Evolutionary conservation across 2,329 filamentous ascomycete genomes (phyloP).

Genomic region (Monilinia vaccinii-corymbosi): DNA sequence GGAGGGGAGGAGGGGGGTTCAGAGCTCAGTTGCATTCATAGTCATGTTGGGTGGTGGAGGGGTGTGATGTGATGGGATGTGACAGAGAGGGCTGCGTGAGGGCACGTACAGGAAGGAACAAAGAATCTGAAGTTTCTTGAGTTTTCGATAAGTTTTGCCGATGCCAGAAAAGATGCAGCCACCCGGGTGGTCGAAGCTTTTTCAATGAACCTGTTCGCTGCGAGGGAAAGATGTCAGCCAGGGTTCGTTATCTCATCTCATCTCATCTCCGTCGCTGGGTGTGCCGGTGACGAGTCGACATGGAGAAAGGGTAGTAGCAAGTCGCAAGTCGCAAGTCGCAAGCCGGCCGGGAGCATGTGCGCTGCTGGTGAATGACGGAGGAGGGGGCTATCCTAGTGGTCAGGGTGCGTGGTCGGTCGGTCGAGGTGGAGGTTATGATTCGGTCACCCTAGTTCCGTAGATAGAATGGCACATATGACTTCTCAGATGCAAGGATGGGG

Average conservation of each 20-base stretch:
- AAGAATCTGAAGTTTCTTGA: constrained; percentile 25
- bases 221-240: constrained; percentile 7
- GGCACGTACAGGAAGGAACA: constrained; percentile 22
- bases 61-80: too few species aligned
- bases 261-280: too few species aligned
- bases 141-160: constrained; percentile 17
- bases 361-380: background rate
- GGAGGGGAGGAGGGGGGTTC: constrained; percentile 7
- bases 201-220: constrained; percentile 25
- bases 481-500: constrained; percentile 21
- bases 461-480: constrained; percentile 20
- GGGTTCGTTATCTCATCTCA: constrained; percentile 17
- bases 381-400: constrained; percentile 8
- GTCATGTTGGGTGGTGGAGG: too few species aligned
- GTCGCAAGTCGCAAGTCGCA: too few species aligned
- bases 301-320: constrained; percentile 7
- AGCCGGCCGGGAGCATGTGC: too few species aligned
- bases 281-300: constrained; percentile 20
- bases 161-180: constrained; percentile 28
- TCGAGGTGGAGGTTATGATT: constrained; percentile 3
- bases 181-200: constrained; percentile 18
- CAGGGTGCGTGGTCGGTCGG: constrained; percentile 15
- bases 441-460: background rate
- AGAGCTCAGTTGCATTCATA: constrained; percentile 5
- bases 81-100: constrained; percentile 14